phyloP scores from a whole-genome alignment of 2,329 filamentous ascomycete species.

The Thelonectria blattea region DNA sequence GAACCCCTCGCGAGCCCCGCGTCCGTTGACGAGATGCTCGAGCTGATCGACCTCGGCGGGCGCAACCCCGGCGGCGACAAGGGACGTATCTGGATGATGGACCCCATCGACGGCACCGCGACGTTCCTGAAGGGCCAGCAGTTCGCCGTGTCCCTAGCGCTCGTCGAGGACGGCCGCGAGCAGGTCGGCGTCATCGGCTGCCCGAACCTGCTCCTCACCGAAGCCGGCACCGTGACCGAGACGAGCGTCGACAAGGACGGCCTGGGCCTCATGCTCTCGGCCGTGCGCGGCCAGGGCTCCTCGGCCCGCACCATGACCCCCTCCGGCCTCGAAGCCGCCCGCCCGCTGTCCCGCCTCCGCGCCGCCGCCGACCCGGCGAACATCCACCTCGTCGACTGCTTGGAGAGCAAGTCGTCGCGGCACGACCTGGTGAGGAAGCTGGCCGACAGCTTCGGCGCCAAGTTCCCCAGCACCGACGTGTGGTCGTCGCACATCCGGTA shows the following conservation, averaged over 20 bases:
- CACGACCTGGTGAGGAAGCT: slow-evolving; percentile 42
- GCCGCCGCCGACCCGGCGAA: slow-evolving; percentile 27
- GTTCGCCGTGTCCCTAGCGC: slow-evolving; percentile 65
- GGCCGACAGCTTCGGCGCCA: slow-evolving; percentile 39
- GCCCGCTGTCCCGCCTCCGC: slow-evolving; percentile 30
- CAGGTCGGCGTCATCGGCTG: slow-evolving; percentile 65
- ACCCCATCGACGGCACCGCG: slow-evolving; percentile 69
- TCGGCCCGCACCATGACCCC: slow-evolving; percentile 36
- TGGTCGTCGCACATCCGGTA: slow-evolving; percentile 51
- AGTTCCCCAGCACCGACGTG: slow-evolving; percentile 46
- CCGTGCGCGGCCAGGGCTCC: slow-evolving; percentile 42
- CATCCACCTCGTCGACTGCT: slow-evolving; percentile 45
- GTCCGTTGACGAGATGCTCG: slow-evolving; percentile 61
- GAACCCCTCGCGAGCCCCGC: slow-evolving; percentile 46
- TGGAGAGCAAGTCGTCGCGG: slow-evolving; percentile 39
- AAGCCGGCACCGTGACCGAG: slow-evolving; percentile 48
- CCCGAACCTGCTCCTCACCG: slow-evolving; percentile 58
- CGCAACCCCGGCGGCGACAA: slow-evolving; percentile 44
- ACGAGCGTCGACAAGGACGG: slow-evolving; percentile 41
- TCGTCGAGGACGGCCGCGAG: slow-evolving; percentile 63
- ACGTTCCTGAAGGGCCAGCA: slow-evolving; percentile 67
- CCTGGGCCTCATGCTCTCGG: slow-evolving; percentile 46
- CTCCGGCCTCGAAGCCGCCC: slow-evolving; percentile 26
- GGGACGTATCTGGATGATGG: slow-evolving; percentile 64
- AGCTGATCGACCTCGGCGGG: slow-evolving; percentile 65